Evolutionary conservation across 2,329 filamentous ascomycete genomes (phyloP).

Genomic region (Endothia cerciana): DNA sequence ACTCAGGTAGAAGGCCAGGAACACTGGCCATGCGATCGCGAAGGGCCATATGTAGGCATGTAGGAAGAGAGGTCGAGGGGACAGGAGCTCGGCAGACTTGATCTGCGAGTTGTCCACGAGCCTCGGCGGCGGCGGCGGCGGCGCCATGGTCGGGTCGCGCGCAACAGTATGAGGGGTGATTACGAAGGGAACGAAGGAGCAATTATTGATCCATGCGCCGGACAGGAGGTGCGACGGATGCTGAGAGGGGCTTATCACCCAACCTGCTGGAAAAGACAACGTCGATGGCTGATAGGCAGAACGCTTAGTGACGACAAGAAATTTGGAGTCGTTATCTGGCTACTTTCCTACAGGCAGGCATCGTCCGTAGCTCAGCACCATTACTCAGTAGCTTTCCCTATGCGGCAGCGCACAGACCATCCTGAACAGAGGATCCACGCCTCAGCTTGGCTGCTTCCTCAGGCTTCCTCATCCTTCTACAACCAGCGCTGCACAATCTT

Average conservation of each 20-base stretch:
- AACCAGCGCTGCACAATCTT: background rate
- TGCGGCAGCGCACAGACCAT: constrained; percentile 2
- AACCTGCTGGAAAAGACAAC: background rate
- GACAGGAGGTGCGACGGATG: background rate
- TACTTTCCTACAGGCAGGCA: constrained; percentile 25
- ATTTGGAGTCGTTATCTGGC: constrained; percentile 29
- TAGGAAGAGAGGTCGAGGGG: constrained; percentile 77
- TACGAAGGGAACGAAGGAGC: constrained; percentile 5
- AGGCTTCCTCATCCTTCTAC: background rate
- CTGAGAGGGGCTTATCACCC: background rate
- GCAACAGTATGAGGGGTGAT: constrained; percentile 17
- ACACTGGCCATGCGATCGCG: constrained; percentile 86
- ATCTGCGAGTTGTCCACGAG: constrained; percentile 94
- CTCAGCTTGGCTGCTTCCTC: background rate
- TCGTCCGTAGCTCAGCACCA: background rate
- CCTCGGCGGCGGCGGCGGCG: constrained; percentile 27
- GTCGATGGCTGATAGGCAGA: constrained; percentile 7
- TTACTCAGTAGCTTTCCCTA: background rate
- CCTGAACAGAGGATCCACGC: background rate
- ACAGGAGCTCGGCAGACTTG: constrained; percentile 82
- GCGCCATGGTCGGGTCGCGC: constrained; percentile 55
- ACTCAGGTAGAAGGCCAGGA: constrained; percentile 84
- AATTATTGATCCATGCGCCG: constrained; percentile 19
- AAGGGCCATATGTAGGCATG: constrained; percentile 96
- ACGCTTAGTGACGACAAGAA: constrained; percentile 21